These are phyloP conservation scores for Venustampulla echinocandica DNA, from an alignment of 495 filamentous ascomycete species.

Conservation along the genomic window DNA sequence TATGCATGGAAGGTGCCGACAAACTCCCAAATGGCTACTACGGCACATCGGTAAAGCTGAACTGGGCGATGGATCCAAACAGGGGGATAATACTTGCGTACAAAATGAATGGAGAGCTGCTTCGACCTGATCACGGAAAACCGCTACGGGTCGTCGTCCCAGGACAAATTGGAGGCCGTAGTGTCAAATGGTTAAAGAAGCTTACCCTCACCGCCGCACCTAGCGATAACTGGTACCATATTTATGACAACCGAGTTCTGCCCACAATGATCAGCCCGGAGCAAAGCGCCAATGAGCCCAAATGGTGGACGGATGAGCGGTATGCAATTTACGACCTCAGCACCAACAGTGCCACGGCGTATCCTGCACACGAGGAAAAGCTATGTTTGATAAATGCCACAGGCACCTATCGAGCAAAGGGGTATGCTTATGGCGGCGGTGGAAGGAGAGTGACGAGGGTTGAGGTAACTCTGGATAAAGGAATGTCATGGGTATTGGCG, in stretches of 20 bases:
- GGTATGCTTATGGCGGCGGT: slow-evolving; percentile 87
- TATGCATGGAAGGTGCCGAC: slow-evolving; percentile 92
- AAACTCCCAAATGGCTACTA: slow-evolving; percentile 86
- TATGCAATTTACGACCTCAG: slow-evolving; percentile 95
- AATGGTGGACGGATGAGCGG: slow-evolving; percentile 83
- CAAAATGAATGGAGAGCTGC: slow-evolving; percentile 83
- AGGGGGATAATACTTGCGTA: slow-evolving; percentile 83
- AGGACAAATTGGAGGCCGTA: slow-evolving; percentile 87
- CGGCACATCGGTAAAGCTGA: slow-evolving; percentile 80
- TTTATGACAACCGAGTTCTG: slow-evolving; percentile 87
- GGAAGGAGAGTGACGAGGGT: slow-evolving; percentile 78
- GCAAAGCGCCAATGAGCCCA: slow-evolving; percentile 61
- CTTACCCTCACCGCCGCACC: slow-evolving; percentile 70
- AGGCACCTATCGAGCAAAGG: slow-evolving; percentile 55
- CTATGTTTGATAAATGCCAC: slow-evolving; percentile 42
- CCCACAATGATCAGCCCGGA: slow-evolving; percentile 86
- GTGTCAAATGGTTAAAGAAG: slow-evolving; percentile 90
- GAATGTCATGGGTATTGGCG: slow-evolving; percentile 73
- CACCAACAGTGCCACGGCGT: slow-evolving; percentile 75
- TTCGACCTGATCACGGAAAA: slow-evolving; percentile 82
- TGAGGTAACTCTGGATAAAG: slow-evolving; percentile 80
- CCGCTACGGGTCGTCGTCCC: slow-evolving; percentile 81
- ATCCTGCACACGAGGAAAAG: slow-evolving; percentile 72
- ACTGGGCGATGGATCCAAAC: slow-evolving; percentile 81
- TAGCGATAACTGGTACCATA: slow-evolving; percentile 95